Conservation (phyloP, 1,284 basidiomycete genomes). For the Tilletia setariae region DNA sequence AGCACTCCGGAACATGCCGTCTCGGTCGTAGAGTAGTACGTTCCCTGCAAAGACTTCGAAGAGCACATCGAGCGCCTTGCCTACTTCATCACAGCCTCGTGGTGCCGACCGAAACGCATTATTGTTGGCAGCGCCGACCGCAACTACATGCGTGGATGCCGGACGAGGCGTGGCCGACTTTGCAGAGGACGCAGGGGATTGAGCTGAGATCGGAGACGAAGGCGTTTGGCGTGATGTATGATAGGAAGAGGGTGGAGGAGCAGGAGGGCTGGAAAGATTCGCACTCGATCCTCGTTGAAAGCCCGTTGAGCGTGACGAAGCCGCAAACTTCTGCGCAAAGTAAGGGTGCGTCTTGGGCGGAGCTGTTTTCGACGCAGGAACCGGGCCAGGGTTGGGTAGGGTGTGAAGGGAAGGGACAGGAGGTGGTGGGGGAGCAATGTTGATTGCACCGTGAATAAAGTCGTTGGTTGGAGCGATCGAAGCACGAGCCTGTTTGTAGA, state of each 20-base stretch:
- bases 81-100: neutral
- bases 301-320: neutral
- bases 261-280: neutral
- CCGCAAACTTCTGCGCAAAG: neutral
- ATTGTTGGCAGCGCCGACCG: neutral
- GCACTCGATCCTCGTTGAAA: neutral
- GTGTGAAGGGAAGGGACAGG: neutral
- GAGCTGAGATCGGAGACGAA: neutral
- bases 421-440: neutral
- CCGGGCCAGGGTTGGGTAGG: neutral
- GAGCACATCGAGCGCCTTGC: constrained; percentile 7
- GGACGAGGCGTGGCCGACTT: neutral
- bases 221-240: neutral
- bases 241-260: neutral
- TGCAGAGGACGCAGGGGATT: neutral
- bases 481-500: no score
- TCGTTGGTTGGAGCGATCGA: no score
- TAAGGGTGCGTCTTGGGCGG: constrained; percentile 6
- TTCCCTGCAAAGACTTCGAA: constrained; percentile 10
- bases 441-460: no score
- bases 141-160: no score
- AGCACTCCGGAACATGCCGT: constrained; percentile 7
- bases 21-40: constrained; percentile 5
- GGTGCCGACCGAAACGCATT: neutral
- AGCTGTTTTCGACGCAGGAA: neutral